Evolutionary conservation across 768 basidiomycete genomes (phyloP).

Genomic region (Boletus subcaerulescens): DNA sequence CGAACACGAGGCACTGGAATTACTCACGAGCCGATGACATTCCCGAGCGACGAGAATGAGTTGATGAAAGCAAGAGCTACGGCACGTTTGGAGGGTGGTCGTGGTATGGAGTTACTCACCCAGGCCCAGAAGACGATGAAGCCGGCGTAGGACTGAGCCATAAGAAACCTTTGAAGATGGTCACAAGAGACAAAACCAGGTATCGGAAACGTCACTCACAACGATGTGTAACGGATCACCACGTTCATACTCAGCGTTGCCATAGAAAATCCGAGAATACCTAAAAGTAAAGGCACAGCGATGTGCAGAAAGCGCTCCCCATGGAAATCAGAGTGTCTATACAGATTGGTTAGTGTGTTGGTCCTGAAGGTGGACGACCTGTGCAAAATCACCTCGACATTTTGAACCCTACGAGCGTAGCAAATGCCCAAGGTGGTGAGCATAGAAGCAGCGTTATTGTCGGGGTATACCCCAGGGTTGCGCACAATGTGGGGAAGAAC

Average conservation of each 20-base stretch:
- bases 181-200: not conserved
- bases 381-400: conserved; percentile 42
- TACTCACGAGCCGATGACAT: conserved; percentile 77
- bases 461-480: conserved; percentile 65
- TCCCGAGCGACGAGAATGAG: conserved; percentile 78
- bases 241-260: conserved; percentile 62
- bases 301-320: conserved; percentile 75
- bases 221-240: conserved; percentile 59
- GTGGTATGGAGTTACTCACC: conserved; percentile 61
- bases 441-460: conserved; percentile 71
- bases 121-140: conserved; percentile 62
- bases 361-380: not conserved
- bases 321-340: conserved; percentile 65
- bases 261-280: conserved; percentile 67
- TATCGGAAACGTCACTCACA: conserved; percentile 39
- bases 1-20: not conserved
- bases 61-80: conserved; percentile 85
- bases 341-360: not conserved
- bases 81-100: conserved; percentile 84
- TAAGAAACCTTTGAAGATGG: conserved; percentile 54
- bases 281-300: conserved; percentile 47
- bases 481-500: conserved; percentile 75
- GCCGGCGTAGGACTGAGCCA: conserved; percentile 71
- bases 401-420: conserved; percentile 53
- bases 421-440: conserved; percentile 65